Evolutionary conservation across 345 rosid genomes (phyloP).

Genomic region (Eucalyptus viminalis): DNA sequence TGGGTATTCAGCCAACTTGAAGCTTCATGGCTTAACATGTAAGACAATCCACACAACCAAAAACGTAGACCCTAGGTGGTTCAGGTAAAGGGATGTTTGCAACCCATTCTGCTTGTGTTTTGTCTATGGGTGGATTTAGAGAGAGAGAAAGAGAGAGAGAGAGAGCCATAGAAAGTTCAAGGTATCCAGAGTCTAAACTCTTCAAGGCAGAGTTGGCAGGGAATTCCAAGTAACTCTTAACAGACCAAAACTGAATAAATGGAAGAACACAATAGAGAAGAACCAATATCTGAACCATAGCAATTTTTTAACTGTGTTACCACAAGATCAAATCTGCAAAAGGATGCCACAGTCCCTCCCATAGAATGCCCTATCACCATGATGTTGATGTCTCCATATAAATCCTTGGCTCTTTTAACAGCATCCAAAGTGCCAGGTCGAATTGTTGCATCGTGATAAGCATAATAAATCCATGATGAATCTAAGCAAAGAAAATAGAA

Average conservation of each 20-base stretch:
- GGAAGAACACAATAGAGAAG: not conserved
- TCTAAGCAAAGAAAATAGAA: conserved; percentile 11
- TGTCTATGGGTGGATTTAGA: not conserved
- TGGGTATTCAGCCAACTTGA: not conserved
- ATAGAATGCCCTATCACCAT: conserved; percentile 91
- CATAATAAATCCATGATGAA: conserved; percentile 82
- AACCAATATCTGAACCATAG: not conserved
- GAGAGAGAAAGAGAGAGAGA: too few species aligned
- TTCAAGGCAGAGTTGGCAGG: not conserved
- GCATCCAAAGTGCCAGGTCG: conserved; percentile 57
- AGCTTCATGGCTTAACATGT: not conserved
- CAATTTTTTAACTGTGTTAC: conserved; percentile 11
- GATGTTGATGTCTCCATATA: conserved; percentile 47
- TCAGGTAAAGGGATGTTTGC: not conserved
- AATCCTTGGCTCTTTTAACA: conserved; percentile 36
- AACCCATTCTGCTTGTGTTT: not conserved
- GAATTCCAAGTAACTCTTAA: not conserved
- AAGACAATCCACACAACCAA: not conserved
- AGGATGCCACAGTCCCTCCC: conserved; percentile 90
- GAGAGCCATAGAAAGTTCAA: not conserved
- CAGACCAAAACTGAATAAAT: not conserved
- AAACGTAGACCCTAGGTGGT: not conserved
- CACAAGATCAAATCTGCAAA: conserved; percentile 69
- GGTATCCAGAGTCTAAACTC: not conserved
- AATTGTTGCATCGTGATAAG: conserved; percentile 83